Evolutionary conservation across 352 stramenopile genomes (phyloP).

Genomic region (Phytophthora colocasiae): DNA sequence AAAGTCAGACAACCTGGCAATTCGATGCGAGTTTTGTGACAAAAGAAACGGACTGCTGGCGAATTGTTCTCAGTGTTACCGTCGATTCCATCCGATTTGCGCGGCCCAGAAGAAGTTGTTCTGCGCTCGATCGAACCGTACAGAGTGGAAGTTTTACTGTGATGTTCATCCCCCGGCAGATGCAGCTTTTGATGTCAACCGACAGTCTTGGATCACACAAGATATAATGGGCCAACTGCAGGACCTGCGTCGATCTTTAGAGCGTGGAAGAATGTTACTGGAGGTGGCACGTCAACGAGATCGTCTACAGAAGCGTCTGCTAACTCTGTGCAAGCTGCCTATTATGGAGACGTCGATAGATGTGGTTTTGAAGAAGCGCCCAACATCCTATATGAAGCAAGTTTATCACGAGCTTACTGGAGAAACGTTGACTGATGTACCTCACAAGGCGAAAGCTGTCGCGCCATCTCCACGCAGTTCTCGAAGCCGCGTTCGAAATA

Average conservation of each 20-base stretch:
- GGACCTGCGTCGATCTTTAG: conserved; percentile 76
- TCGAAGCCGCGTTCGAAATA: conserved; percentile 32
- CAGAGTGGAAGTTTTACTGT: conserved; percentile 86
- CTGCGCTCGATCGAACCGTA: conserved; percentile 62
- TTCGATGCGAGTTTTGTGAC: conserved; percentile 69
- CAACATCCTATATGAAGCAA: conserved; percentile 73
- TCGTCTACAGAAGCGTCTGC: conserved; percentile 81
- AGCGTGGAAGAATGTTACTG: conserved; percentile 84
- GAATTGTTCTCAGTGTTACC: conserved; percentile 63
- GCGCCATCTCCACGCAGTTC: conserved; percentile 28
- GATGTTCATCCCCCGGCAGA: conserved; percentile 62
- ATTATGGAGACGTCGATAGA: conserved; percentile 77
- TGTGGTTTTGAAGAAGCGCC: conserved; percentile 80
- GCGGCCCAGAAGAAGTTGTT: conserved; percentile 72
- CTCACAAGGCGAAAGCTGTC: conserved; percentile 38
- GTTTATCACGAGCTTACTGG: conserved; percentile 69
- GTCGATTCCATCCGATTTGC: conserved; percentile 80
- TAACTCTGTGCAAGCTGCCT: conserved; percentile 65
- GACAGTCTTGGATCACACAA: conserved; percentile 80
- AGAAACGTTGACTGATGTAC: conserved; percentile 59
- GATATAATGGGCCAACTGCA: conserved; percentile 80
- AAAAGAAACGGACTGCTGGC: conserved; percentile 53
- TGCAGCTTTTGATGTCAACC: conserved; percentile 75
- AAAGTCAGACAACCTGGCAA: conserved; percentile 29
- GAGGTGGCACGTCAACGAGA: conserved; percentile 88